Evolutionary conservation across 2,329 filamentous ascomycete species (phyloP).

Genomic region (Botrytis sinoallii): DNA sequence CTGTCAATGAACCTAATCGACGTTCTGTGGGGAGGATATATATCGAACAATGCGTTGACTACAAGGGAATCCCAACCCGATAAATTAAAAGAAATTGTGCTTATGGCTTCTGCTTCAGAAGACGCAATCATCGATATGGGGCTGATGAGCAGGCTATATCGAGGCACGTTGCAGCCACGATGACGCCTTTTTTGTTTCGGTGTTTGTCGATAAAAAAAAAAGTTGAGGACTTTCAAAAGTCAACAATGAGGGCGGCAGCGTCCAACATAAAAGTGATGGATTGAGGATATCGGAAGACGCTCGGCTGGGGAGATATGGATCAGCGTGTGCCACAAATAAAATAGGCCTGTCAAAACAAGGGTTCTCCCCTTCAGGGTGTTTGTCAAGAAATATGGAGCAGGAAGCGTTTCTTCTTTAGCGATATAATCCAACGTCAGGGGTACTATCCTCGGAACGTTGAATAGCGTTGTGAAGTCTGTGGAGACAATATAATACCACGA

Average conservation of each 20-base stretch:
- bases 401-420: constrained; percentile 10
- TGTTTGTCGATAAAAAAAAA: constrained; percentile 7
- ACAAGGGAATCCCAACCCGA: constrained; percentile 14
- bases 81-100: constrained; percentile 17
- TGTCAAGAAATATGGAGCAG: constrained; percentile 15
- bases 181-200: constrained; percentile 18
- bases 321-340: constrained; percentile 21
- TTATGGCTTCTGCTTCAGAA: constrained; percentile 20
- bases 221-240: constrained; percentile 2
- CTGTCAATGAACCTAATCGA: constrained; percentile 13
- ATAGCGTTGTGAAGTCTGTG: constrained; percentile 7
- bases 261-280: constrained; percentile 19
- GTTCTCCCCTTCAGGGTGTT: constrained; percentile 17
- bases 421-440: constrained; percentile 8
- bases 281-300: constrained; percentile 16
- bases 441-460: constrained; percentile 14
- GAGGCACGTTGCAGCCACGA: constrained; percentile 20
- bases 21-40: constrained; percentile 19
- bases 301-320: constrained; percentile 22
- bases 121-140: constrained; percentile 18
- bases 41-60: constrained; percentile 15
- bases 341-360: constrained; percentile 19
- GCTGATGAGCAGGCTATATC: constrained; percentile 14
- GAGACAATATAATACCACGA: constrained; percentile 20
- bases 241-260: constrained; percentile 18